A percentile compares a stretch with the other conserved stretches of the same genome.
phyloP scores from a whole-genome alignment of 2,329 filamentous ascomycete genomes.

The Arachnopeziza araneosa region DNA sequence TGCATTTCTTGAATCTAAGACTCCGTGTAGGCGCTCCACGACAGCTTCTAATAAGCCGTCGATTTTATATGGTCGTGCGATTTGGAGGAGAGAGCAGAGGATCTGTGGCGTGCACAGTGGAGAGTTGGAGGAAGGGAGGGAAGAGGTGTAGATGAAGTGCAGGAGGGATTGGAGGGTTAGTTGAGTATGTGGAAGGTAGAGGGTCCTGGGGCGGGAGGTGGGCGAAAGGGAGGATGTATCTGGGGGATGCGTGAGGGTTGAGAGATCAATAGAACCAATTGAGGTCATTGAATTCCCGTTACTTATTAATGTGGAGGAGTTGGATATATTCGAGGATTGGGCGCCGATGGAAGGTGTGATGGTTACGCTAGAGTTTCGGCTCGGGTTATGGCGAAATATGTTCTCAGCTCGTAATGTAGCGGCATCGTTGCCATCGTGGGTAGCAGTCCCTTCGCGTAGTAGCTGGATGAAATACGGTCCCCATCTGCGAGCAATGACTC shows the following conservation, averaged over 20 bases:
- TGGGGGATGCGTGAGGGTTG: slow-evolving; percentile 18
- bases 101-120: slow-evolving; percentile 89
- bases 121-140: slow-evolving; percentile 70
- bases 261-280: slow-evolving; percentile 6
- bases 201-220: slow-evolving; percentile 66
- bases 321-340: slow-evolving; percentile 39
- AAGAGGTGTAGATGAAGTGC: slow-evolving; percentile 90
- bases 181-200: slow-evolving; percentile 90
- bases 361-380: slow-evolving; percentile 77
- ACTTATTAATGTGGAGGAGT: slow-evolving; percentile 41
- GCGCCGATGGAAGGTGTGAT: slow-evolving; percentile 66
- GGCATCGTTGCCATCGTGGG: slow-evolving; percentile 67
- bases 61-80: slow-evolving; percentile 87
- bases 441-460: slow-evolving; percentile 63
- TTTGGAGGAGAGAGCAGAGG: slow-evolving; percentile 87
- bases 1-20: slow-evolving; percentile 88
- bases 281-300: slow-evolving; percentile 8
- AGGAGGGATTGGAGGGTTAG: slow-evolving; percentile 85
- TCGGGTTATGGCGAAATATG: slow-evolving; percentile 48
- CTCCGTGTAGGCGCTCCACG: slow-evolving; percentile 81
- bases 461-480: slow-evolving; percentile 94
- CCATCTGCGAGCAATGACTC: slow-evolving; percentile 82
- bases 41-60: slow-evolving; percentile 90
- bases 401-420: slow-evolving; percentile 63
- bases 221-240: slow-evolving; percentile 15